Evolutionary conservation across 176 grass and related monocot species (phyloP).

Genomic region (Carex cristatella): DNA sequence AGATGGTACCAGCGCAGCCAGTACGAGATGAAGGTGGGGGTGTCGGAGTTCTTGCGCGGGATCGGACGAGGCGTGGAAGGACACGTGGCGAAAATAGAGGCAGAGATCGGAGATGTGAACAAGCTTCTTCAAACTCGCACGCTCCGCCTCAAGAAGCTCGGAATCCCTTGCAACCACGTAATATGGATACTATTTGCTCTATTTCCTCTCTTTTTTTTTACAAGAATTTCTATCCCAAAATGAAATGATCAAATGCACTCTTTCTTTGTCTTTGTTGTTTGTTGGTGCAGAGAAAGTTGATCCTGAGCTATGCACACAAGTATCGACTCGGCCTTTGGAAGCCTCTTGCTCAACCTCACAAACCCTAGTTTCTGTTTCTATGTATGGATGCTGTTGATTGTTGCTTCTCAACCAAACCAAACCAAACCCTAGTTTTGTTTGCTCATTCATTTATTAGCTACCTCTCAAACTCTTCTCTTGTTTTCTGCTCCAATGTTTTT

Average conservation of each 20-base stretch:
- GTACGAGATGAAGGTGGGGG: conserved; percentile 73
- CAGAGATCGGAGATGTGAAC: conserved; percentile 53
- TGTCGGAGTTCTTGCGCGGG: conserved; percentile 69
- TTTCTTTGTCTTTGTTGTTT: not conserved
- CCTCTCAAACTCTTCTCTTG: not conserved
- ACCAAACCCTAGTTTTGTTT: no score
- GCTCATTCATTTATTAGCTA: no score
- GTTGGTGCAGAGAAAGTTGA: conserved; percentile 61
- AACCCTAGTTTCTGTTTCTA: not conserved
- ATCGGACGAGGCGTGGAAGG: conserved; percentile 65
- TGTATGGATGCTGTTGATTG: not conserved
- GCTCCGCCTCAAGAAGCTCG: conserved; percentile 78
- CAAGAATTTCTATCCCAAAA: not conserved
- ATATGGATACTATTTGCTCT: no score
- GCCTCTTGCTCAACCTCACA: conserved; percentile 42
- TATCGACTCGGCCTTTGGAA: conserved; percentile 84
- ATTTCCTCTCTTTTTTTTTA: not conserved
- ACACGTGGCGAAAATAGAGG: conserved; percentile 64
- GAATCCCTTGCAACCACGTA: conserved; percentile 44
- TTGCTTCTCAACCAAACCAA: no score
- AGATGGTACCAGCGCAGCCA: not conserved
- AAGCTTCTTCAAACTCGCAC: conserved; percentile 71
- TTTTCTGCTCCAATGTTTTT: not conserved
- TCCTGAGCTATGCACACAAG: conserved; percentile 75
- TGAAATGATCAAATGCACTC: no score